Conservation (phyloP, 2,329 filamentous ascomycete genomes). For the Cadophora sp. region DNA sequence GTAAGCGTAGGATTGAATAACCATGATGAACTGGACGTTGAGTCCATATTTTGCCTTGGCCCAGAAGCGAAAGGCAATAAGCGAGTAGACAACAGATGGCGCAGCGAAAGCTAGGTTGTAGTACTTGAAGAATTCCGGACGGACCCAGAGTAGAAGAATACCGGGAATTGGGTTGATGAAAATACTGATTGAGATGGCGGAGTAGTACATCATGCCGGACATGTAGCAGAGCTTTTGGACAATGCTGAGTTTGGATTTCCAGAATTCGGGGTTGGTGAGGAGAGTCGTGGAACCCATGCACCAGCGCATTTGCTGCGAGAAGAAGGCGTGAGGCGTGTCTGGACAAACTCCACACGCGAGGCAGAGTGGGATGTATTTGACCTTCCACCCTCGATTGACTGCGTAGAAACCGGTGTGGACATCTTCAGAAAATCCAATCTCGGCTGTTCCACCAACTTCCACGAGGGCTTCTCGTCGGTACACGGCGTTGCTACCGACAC, state of each 20-base stretch:
- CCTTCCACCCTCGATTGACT: slow-evolving; percentile 25
- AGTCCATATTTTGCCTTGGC: slow-evolving; percentile 22
- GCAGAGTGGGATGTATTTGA: slow-evolving; percentile 25
- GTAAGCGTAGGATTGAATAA: slow-evolving; percentile 27
- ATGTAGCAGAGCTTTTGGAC: slow-evolving; percentile 25
- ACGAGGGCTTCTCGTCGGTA: slow-evolving; percentile 25
- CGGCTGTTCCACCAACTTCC: slow-evolving; percentile 23
- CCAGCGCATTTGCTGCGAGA: slow-evolving; percentile 26
- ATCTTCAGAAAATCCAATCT: slow-evolving; percentile 26
- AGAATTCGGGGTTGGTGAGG: slow-evolving; percentile 26
- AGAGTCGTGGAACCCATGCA: slow-evolving; percentile 27
- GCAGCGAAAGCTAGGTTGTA: slow-evolving; percentile 28
- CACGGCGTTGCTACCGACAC: slow-evolving; percentile 24
- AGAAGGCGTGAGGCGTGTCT: slow-evolving; percentile 26
- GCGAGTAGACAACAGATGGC: slow-evolving; percentile 23
- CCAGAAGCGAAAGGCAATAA: slow-evolving; percentile 21
- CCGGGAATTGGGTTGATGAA: slow-evolving; percentile 25
- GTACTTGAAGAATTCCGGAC: slow-evolving; percentile 27
- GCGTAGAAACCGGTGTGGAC: slow-evolving; percentile 26
- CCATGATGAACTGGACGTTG: slow-evolving; percentile 28
- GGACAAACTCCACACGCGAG: slow-evolving; percentile 25
- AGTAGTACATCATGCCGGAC: slow-evolving; percentile 28
- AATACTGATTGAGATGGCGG: slow-evolving; percentile 24
- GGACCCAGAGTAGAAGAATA: slow-evolving; percentile 23
- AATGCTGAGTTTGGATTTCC: slow-evolving; percentile 20